Percentiles rank a stretch among this genome's conserved stretches.
Conservation (phyloP, 345 rosid species). For the Camelina laxa region DNA sequence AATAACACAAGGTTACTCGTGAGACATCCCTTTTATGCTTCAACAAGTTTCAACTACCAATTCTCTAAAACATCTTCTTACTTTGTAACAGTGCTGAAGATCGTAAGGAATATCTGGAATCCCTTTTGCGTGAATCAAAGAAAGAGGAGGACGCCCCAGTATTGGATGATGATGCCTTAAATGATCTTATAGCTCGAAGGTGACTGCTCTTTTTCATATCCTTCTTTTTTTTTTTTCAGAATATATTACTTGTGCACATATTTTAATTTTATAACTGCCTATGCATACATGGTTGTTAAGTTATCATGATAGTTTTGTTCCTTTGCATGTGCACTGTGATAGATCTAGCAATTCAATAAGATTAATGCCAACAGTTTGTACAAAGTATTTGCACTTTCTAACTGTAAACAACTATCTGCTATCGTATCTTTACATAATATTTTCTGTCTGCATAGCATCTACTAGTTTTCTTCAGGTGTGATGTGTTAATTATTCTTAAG, state of each 20-base stretch:
- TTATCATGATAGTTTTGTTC: constrained; percentile 5
- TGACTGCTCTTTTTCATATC: constrained; percentile 32
- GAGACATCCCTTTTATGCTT: constrained; percentile 13
- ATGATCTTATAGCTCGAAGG: constrained; percentile 93
- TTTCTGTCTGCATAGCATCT: constrained; percentile 8
- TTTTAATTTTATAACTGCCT: neutral
- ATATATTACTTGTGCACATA: constrained; percentile 5
- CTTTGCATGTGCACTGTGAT: constrained; percentile 5
- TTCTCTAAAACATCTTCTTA: neutral
- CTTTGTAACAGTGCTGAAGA: constrained; percentile 82
- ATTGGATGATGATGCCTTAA: constrained; percentile 80
- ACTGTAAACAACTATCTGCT: neutral
- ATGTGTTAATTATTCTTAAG: neutral
- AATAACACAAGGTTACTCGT: constrained; percentile 79
- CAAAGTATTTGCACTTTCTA: neutral
- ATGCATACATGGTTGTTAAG: constrained; percentile 13
- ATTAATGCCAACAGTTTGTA: constrained; percentile 1
- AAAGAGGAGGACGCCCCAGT: constrained; percentile 95
- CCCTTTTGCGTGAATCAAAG: constrained; percentile 86
- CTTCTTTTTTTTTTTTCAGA: neutral
- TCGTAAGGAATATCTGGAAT: constrained; percentile 89
- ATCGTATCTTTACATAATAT: neutral
- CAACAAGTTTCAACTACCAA: constrained; percentile 6
- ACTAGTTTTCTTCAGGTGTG: neutral
- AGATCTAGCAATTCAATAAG: neutral